Base-by-base conservation (phyloP, 129 eudicot genomes). In the Artemisia tridentata region DNA sequence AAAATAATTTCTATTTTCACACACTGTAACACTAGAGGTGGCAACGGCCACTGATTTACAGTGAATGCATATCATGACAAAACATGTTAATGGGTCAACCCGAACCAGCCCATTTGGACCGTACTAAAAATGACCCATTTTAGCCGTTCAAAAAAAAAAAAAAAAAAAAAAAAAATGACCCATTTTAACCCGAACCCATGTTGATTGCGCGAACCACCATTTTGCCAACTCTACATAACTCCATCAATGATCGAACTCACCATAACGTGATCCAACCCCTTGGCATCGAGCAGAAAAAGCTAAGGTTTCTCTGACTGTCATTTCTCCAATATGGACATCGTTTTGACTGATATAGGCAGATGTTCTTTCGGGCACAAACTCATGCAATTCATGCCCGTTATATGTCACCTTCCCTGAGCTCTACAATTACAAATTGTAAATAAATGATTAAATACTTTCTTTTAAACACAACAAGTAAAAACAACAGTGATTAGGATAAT, bases 241-340 rank as follows among this genome's bases (percentile, higher is more conserved):
- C 51, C 68, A 48, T 25, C 1, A n/a, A 59, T 58, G 68, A 25
- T 47, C 16, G 16, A n/a, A 77, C 92, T 79, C 63, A 91, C 98
- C 98, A 29, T 91, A 88, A 46, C 90, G 86, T 13, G 84, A 81
- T 76, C 98, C 98, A 75, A 91, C 85, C 43, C 98, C 98, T 74
- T 91, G 98, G 71, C 89, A 86, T 74, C 98, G 81, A 53, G 93
- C 98, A 14, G 96, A 84, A 76, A 84, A 91, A 20, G 85, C 98
- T 60, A 88, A 74, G 46, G 96, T 91, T 81, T 91, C 98, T 83
- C 98, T 81, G 16, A 91, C 98, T 1, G 98, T 91, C 96, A 91
- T 82, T 76, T 91, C 98, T 81, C 96, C 96, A 19, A 88, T 86
- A 73, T 91, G 98, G 25, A 88, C 84, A 88, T 91, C 98, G 29